Conservation (phyloP, 306 rosid species). For the Dalbergia cultrata region DNA sequence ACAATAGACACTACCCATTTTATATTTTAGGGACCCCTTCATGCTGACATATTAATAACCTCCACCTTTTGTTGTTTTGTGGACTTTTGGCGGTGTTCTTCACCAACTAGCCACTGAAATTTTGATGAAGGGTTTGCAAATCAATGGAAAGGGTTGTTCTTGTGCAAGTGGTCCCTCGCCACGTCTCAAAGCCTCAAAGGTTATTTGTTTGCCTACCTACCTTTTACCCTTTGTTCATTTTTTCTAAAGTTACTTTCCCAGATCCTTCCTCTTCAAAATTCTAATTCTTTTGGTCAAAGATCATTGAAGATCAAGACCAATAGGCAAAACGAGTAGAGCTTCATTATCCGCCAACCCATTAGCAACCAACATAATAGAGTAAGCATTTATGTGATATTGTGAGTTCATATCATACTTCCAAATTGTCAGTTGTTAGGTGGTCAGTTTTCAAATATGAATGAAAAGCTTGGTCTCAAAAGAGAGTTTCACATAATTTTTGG, state of each 20-base stretch:
- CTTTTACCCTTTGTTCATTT: slow-evolving; percentile 21
- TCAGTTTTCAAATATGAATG: slow-evolving; percentile 38
- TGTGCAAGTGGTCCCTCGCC: slow-evolving; percentile 51
- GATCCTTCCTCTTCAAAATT: slow-evolving; percentile 17
- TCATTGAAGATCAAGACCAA: slow-evolving; percentile 36
- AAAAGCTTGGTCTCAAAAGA: slow-evolving; percentile 9
- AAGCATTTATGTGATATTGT: slow-evolving; percentile 28
- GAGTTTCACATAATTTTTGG: slow-evolving; percentile 43
- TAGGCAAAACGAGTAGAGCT: background rate
- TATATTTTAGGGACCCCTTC: slow-evolving; percentile 46
- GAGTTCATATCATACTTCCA: slow-evolving; percentile 50
- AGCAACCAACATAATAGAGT: slow-evolving; percentile 12
- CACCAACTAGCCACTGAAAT: slow-evolving; percentile 86
- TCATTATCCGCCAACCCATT: slow-evolving; percentile 14
- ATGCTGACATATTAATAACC: slow-evolving; percentile 62
- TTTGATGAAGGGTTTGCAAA: slow-evolving; percentile 47
- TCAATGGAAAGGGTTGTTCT: slow-evolving; percentile 10
- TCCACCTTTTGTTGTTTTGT: slow-evolving; percentile 63
- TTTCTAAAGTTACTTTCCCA: background rate
- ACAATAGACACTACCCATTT: slow-evolving; percentile 26
- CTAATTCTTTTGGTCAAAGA: slow-evolving; percentile 40
- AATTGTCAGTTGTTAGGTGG: slow-evolving; percentile 43
- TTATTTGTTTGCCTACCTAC: slow-evolving; percentile 15
- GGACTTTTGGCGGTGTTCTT: slow-evolving; percentile 76
- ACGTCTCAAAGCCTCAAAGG: slow-evolving; percentile 36